A percentile compares a stretch with the other conserved stretches of the same genome.
These are phyloP conservation scores for Aspergillus oerlinghausenensis DNA, from an alignment of 2,329 filamentous ascomycete species.

Conservation along the genomic window DNA sequence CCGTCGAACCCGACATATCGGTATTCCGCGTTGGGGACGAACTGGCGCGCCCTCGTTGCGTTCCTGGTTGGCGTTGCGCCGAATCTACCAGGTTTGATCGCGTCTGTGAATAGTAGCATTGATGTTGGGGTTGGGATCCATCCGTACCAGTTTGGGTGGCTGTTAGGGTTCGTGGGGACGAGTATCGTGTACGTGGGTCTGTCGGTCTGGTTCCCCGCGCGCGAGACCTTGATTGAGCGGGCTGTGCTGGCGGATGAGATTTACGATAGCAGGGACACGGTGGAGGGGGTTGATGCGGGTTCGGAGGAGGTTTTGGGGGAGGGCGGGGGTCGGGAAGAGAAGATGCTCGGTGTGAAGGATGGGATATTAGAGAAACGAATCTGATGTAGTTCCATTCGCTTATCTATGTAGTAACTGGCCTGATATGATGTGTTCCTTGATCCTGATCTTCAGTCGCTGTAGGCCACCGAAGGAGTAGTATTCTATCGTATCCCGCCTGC, in stretches of 20 bases:
- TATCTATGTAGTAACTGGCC: too few species aligned
- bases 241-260: constrained; percentile 36
- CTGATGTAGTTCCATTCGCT: not conserved
- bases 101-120: constrained; percentile 36
- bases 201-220: constrained; percentile 46
- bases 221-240: constrained; percentile 45
- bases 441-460: too few species aligned
- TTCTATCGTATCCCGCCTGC: too few species aligned
- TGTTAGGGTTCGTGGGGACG: constrained; percentile 57
- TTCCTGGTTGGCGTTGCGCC: constrained; percentile 56
- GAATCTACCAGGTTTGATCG: constrained; percentile 52
- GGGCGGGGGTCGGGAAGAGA: constrained; percentile 4
- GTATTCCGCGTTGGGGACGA: constrained; percentile 49
- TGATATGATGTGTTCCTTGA: too few species aligned
- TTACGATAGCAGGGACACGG: constrained; percentile 21
- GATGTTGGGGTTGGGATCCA: constrained; percentile 46
- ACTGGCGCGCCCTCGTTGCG: constrained; percentile 57
- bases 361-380: not conserved
- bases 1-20: constrained; percentile 44
- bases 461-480: too few species aligned
- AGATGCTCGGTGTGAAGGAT: constrained; percentile 1
- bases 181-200: constrained; percentile 53
- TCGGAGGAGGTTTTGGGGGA: constrained; percentile 2
- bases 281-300: constrained; percentile 8
- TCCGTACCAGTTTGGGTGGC: constrained; percentile 63